Conservation (phyloP, 257 asterid genomes). For the Orobanche coerulescens region DNA sequence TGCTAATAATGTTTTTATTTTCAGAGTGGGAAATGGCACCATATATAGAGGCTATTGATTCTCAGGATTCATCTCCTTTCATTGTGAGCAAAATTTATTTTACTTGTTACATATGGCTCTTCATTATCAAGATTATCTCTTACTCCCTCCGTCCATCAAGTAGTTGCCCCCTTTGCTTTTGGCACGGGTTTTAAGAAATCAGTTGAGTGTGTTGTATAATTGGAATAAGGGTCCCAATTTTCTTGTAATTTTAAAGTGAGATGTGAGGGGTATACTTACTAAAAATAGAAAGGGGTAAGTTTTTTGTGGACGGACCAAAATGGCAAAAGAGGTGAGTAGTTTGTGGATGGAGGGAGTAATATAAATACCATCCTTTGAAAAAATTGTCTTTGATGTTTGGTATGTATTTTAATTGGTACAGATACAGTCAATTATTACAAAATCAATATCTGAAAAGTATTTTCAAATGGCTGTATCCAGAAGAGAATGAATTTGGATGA, state of each 20-base stretch:
- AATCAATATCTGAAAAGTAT: background rate
- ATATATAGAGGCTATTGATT: conserved; percentile 87
- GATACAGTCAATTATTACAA: background rate
- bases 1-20: conserved; percentile 21
- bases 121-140: background rate
- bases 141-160: no score
- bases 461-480: background rate
- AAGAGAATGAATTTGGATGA: no score
- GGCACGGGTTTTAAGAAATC: no score
- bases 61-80: conserved; percentile 65
- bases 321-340: no score
- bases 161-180: no score
- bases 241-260: no score
- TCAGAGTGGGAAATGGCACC: conserved; percentile 93
- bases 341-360: no score
- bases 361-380: background rate
- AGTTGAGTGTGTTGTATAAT: no score
- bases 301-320: no score
- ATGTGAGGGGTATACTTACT: no score
- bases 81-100: conserved; percentile 32
- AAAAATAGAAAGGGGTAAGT: no score
- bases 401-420: background rate
- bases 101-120: conserved; percentile 9
- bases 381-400: conserved; percentile 12
- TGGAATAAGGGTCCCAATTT: no score